These are phyloP conservation scores for Solanum megistacrolobum DNA, from an alignment of 257 asterid species.

Conservation along the genomic window DNA sequence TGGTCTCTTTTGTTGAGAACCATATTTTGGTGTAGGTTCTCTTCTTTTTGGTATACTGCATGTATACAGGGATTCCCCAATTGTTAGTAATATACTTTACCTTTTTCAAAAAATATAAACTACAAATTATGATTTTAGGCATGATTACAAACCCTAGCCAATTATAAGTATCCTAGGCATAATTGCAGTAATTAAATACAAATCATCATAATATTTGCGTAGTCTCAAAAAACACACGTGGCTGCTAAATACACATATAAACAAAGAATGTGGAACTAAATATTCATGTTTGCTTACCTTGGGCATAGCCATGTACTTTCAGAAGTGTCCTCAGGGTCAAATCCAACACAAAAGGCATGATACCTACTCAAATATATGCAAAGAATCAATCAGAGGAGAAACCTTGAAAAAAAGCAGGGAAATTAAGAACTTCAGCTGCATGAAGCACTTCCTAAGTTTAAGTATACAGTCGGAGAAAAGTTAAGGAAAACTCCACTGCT, in stretches of 20 bases:
- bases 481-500: background rate
- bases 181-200: background rate
- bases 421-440: background rate
- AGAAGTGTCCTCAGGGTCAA: slow-evolving; percentile 83
- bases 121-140: background rate
- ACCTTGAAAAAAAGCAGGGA: background rate
- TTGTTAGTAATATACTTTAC: background rate
- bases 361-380: slow-evolving; percentile 49
- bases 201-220: background rate
- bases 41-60: background rate
- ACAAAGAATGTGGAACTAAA: background rate
- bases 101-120: background rate
- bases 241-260: background rate
- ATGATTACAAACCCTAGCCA: background rate
- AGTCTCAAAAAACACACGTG: no score
- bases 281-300: slow-evolving; percentile 41
- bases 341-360: slow-evolving; percentile 96
- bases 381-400: slow-evolving; percentile 11
- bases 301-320: slow-evolving; percentile 95
- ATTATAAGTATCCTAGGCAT: background rate
- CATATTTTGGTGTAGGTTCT: background rate
- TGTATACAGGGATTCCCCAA: background rate
- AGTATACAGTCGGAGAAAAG: background rate
- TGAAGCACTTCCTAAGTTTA: background rate
- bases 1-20: background rate